Evolutionary conservation across 257 asterid species (phyloP), one percentile per base, ranked within the genome.

Genomic region (Solanum etuberosum): DNA sequence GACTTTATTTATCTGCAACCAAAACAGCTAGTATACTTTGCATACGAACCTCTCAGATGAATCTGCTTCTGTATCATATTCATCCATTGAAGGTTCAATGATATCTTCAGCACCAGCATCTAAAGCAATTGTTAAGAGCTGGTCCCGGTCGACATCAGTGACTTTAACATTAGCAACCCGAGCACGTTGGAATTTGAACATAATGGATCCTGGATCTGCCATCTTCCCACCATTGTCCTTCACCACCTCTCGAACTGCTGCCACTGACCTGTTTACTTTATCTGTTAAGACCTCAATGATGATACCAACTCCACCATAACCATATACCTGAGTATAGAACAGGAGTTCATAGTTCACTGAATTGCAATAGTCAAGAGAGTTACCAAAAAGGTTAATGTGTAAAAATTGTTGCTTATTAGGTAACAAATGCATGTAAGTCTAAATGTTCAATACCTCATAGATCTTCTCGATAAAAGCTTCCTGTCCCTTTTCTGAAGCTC

Each of bases 131-230:
- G 94, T 88, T 81, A 96, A 93, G 90, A 95, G 95, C 86, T 90
- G 91, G 84, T 95, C 98, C 85, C 90, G 95, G 85, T 93, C 98
- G 38, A 88, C 92, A 89, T 94, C 96, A 21, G 92, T 73, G 84
- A 90, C 92, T 91, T 95, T 94, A 78, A 96, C 88, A 87, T 90
- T 93, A 70, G 89, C 97, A 88, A 94, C 98, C 38, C 98, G 93
- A 74, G 94, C 97, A 59, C 98, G 94, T 89, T 88, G 90, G 68
- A 96, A 96, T 91, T 96, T 94, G 89, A 96, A 96, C 95, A 92
- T 89, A 48, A 95, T 95, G 57, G 99, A 96, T n/a, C 98, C 99
- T 87, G 98, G 92, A 92, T 95, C 98, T 14, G 98, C 98, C 98
- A 95, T 93, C 89, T 94, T 94, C 80, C 98, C 98, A 83, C 99